Evolutionary conservation across 2,329 filamentous ascomycete species (phyloP), one percentile per base, ranked within the genome.

Genomic region (Colletotrichum sp.): DNA sequence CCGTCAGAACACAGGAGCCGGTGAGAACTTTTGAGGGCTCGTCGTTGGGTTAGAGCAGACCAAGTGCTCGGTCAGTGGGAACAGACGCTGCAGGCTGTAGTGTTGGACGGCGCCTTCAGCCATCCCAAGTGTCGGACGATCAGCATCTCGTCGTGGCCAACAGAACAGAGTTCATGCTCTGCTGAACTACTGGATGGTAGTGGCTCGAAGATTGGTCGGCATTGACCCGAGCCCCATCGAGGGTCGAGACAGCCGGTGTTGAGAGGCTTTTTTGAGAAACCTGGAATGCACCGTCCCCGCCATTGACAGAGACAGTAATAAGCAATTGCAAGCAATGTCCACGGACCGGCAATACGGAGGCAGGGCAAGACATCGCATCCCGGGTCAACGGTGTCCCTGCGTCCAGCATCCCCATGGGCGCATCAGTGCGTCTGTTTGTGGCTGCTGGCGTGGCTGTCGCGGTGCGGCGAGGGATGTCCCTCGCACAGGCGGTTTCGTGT

Each of bases 51-150:
- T 55, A 32, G 32, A 56, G 9, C 22, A 30, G 34, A 6, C n/a
- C 43, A 22, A 25, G 43, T 34, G 66, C 58, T 60, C 62, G 55
- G 39, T 22, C 36, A 30, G 36, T 43, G 68, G 36, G 69, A 72
- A 72, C 62, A 67, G 69, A 67, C 62, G n/a, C 28, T 32, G 73
- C 43, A 71, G 36, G 39, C 43, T 67, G 25, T 15, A 22, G 36
- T 36, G 32, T 12, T 30, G 15, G 34, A 34, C 30, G 74, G 74
- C 34, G 58, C n/a, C 62, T 28, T 34, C 48, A 67, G 70, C 58
- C 74, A 69, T 65, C 70, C 58, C 70, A 76, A 74, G 22, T 58
- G 64, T 76, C 65, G 70, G 74, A 76, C 65, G 70, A 74, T 69
- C 56, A 13, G 27, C 18, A 64, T 52, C 16, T 69, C 36, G 56